Evolutionary conservation across 306 rosid genomes (phyloP).

Genomic region (Casuarina cunninghamiana): DNA sequence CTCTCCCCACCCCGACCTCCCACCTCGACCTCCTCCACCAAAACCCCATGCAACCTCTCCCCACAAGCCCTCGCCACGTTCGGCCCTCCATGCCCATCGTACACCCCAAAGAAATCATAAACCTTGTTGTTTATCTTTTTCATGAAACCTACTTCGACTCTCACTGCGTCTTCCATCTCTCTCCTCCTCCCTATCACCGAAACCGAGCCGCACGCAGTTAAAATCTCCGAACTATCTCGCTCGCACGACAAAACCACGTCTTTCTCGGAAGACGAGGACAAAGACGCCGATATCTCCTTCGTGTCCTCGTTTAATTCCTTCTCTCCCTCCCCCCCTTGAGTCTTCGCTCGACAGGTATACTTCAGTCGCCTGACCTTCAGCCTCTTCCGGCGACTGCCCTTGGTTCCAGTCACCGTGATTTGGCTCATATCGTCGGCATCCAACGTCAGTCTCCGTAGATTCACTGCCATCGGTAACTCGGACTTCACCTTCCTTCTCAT

Average conservation of each 20-base stretch:
- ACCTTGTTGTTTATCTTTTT: slow-evolving; percentile 10
- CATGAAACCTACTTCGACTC: slow-evolving; percentile 55
- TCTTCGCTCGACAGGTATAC: slow-evolving; percentile 46
- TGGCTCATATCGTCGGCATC: slow-evolving; percentile 24
- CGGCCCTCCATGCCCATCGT: slow-evolving; percentile 86
- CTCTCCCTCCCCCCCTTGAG: slow-evolving; percentile 4
- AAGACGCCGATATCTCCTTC: slow-evolving; percentile 35
- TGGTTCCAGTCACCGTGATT: slow-evolving; percentile 5
- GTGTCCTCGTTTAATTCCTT: not conserved
- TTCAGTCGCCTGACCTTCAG: slow-evolving; percentile 43
- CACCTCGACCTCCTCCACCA: slow-evolving; percentile 57
- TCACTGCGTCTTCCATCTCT: slow-evolving; percentile 91
- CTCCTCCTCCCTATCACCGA: slow-evolving; percentile 75
- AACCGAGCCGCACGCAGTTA: slow-evolving; percentile 44
- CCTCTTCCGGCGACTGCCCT: slow-evolving; percentile 38
- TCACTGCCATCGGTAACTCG: slow-evolving; percentile 5
- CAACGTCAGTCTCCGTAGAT: not conserved
- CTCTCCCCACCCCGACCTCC: not conserved
- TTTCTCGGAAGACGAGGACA: slow-evolving; percentile 8
- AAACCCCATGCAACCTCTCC: slow-evolving; percentile 50
- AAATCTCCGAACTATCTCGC: not conserved
- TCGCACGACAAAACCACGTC: slow-evolving; percentile 9
- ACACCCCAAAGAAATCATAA: slow-evolving; percentile 72
- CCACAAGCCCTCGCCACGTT: slow-evolving; percentile 70
- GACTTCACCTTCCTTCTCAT: slow-evolving; percentile 19